These are phyloP conservation scores for Ganoderma sp. DNA, from an alignment of 1,284 basidiomycete species.

Conservation along the genomic window DNA sequence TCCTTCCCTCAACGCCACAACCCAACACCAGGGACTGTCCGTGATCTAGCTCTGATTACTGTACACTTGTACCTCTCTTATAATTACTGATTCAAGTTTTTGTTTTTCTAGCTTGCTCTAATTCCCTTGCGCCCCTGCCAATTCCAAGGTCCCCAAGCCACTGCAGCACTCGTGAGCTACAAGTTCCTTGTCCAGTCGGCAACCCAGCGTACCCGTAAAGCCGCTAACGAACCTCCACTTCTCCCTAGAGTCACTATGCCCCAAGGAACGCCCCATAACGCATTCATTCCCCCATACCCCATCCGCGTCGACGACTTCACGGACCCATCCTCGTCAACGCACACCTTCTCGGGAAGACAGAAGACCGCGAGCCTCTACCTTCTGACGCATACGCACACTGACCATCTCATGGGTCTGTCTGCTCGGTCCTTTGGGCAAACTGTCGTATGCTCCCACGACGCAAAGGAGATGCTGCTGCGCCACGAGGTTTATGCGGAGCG, in stretches of 20 bases:
- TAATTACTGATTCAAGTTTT: too few relatives aligned
- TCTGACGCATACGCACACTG: slow-evolving; percentile 84
- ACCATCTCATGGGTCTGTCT: slow-evolving; percentile 75
- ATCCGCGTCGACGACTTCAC: slow-evolving; percentile 85
- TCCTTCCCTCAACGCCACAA: not conserved
- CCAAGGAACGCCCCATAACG: slow-evolving; percentile 69
- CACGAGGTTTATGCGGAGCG: slow-evolving; percentile 76
- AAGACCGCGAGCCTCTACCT: slow-evolving; percentile 69
- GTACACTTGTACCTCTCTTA: not conserved
- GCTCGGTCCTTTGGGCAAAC: slow-evolving; percentile 70
- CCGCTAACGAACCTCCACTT: not conserved
- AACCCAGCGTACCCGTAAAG: not conserved
- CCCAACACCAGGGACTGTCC: not conserved
- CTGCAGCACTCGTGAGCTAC: not conserved
- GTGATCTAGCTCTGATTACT: not conserved
- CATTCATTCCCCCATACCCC: slow-evolving; percentile 70
- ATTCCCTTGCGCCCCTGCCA: not conserved
- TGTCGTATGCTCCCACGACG: slow-evolving; percentile 79
- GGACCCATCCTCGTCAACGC: slow-evolving; percentile 37
- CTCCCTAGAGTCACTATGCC: slow-evolving; percentile 55
- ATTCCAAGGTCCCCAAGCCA: not conserved
- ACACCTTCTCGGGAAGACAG: slow-evolving; percentile 33
- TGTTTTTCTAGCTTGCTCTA: too few relatives aligned
- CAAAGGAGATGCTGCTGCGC: slow-evolving; percentile 81
- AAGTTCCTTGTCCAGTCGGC: slow-evolving; percentile 7